These are phyloP conservation scores for Xylaria scruposa DNA, from an alignment of 495 filamentous ascomycete genomes.

Conservation along the genomic window DNA sequence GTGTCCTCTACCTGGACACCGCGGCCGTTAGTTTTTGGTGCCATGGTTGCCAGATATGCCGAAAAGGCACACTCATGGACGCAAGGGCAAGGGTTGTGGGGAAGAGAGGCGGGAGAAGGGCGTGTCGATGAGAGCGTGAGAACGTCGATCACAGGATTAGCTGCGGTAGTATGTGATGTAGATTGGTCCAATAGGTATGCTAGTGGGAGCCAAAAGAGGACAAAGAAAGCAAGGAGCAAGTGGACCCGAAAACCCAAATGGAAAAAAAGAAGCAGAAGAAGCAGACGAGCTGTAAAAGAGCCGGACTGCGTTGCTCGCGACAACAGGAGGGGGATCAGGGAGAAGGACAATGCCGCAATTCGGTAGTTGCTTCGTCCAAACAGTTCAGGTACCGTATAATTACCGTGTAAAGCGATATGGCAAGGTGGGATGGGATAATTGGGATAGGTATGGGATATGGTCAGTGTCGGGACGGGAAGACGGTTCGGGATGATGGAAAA, in stretches of 20 bases:
- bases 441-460: not conserved
- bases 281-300: slow-evolving; percentile 1
- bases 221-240: slow-evolving; percentile 5
- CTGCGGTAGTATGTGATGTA: not conserved
- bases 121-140: slow-evolving; percentile 4
- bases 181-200: slow-evolving; percentile 14
- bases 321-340: not conserved
- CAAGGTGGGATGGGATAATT: slow-evolving; percentile 18
- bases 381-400: not conserved
- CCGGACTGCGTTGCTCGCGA: not conserved
- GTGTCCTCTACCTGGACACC: slow-evolving; percentile 85
- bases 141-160: slow-evolving; percentile 7
- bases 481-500: slow-evolving; percentile 29
- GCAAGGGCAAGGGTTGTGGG: not conserved
- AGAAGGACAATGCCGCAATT: slow-evolving; percentile 12
- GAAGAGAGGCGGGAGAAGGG: slow-evolving; percentile 9
- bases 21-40: slow-evolving; percentile 54
- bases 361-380: slow-evolving; percentile 14
- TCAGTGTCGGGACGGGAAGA: slow-evolving; percentile 23
- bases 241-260: not conserved
- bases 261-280: slow-evolving; percentile 8
- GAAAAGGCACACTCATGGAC: slow-evolving; percentile 17
- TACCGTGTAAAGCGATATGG: not conserved
- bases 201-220: slow-evolving; percentile 3
- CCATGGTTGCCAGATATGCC: slow-evolving; percentile 43